Evolutionary conservation across 441 rosid species (phyloP).

Genomic region (Populus tomentosa): DNA sequence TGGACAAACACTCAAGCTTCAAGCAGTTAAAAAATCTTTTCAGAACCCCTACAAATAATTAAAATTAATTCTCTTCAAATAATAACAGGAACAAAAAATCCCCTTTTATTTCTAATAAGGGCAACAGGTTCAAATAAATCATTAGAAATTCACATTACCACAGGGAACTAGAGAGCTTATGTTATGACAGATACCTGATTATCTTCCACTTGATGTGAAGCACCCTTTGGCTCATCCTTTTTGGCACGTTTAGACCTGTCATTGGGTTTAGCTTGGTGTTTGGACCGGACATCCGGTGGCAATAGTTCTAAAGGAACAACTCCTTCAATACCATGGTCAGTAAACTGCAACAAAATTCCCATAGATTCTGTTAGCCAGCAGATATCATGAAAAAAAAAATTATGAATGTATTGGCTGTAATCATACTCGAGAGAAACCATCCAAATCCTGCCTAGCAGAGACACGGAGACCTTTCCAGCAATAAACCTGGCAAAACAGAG

Average conservation of each 20-base stretch:
- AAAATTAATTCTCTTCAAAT: too few relatives aligned
- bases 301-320: slow-evolving; percentile 91
- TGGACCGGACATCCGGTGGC: slow-evolving; percentile 67
- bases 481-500: slow-evolving; percentile 55
- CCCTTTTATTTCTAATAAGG: not conserved
- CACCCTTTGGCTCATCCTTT: slow-evolving; percentile 72
- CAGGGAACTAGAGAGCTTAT: not conserved
- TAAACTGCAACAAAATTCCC: slow-evolving; percentile 54
- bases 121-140: not conserved
- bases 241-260: slow-evolving; percentile 88
- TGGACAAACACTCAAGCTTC: too few relatives aligned
- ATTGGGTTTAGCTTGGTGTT: slow-evolving; percentile 76
- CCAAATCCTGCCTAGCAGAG: slow-evolving; percentile 95
- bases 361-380: slow-evolving; percentile 1
- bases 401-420: slow-evolving; percentile 1
- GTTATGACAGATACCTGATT: slow-evolving; percentile 42
- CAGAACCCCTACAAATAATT: not conserved
- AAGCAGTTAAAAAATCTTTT: too few relatives aligned
- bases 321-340: slow-evolving; percentile 90
- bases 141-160: not conserved
- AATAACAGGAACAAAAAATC: too few relatives aligned
- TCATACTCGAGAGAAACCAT: slow-evolving; percentile 88
- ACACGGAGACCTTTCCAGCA: slow-evolving; percentile 98
- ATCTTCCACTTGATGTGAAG: slow-evolving; percentile 55
- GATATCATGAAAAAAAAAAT: not conserved